Conservation (phyloP, 1,284 basidiomycete species). For the Pascua guehoae region DNA sequence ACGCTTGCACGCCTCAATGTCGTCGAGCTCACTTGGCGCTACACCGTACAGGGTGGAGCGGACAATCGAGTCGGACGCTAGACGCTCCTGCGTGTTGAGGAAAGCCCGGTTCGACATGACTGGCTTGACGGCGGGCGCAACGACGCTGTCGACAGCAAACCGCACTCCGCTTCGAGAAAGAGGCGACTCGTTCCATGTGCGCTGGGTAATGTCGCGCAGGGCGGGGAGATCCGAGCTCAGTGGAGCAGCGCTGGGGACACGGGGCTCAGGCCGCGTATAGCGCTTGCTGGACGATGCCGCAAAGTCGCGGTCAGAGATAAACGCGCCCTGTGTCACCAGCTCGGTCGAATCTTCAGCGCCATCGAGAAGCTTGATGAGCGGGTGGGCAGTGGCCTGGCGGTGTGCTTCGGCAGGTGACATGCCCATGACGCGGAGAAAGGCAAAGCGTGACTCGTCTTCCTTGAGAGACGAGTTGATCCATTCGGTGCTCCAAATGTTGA, state of each 20-base stretch:
- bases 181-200: constrained; percentile 69
- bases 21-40: constrained; percentile 65
- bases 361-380: constrained; percentile 25
- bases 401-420: constrained; percentile 61
- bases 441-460: constrained; percentile 59
- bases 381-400: constrained; percentile 52
- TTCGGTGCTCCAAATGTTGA: constrained; percentile 88
- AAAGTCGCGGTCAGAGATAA: constrained; percentile 56
- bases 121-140: constrained; percentile 77
- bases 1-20: constrained; percentile 55
- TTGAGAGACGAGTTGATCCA: constrained; percentile 71
- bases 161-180: constrained; percentile 72
- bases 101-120: constrained; percentile 75
- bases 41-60: constrained; percentile 81
- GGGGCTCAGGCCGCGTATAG: constrained; percentile 43
- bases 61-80: constrained; percentile 58
- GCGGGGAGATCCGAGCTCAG: constrained; percentile 19
- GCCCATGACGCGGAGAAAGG: constrained; percentile 70
- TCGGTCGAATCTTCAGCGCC: constrained; percentile 17
- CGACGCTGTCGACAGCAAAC: constrained; percentile 75
- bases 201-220: constrained; percentile 57
- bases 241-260: constrained; percentile 36
- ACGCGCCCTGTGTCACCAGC: constrained; percentile 41
- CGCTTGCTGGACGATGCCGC: constrained; percentile 49
- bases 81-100: constrained; percentile 64